Base-by-base conservation (phyloP, 2,329 filamentous ascomycete species). In the Amylocarpus encephaloides region DNA sequence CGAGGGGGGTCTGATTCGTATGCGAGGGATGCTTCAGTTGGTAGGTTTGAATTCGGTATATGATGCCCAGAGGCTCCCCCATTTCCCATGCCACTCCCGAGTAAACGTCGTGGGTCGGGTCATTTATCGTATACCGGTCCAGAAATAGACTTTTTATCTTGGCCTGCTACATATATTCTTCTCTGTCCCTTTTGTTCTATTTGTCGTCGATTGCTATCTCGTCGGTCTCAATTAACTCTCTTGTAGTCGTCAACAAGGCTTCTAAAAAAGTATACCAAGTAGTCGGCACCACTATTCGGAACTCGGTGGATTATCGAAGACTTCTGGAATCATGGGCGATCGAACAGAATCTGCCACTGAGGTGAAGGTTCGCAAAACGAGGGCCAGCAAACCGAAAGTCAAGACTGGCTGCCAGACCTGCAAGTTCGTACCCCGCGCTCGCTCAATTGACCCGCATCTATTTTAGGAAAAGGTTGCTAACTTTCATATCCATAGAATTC, bases 371-470 rank as follows among this genome's bases (percentile, higher is more conserved):
- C 33, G 50, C 26, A 52, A 52, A 36, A 52, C 61, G 33, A 57
- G 62, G 35, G 62, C 59, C 4, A 63, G 62, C 48, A 64, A 59
- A 35, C 62, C 62, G 11, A 64, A 64, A 46, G 61, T 64, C 30
- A 64, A 59, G 47, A 65, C 59, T 11, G 63, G 63, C 3, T 66
- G 63, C 51, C 55, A 56, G 44, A 66, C 63, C 36, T 66, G 63
- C 61, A 66, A 64, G 62, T 65, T 53, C 42, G 62, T 62, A 42
- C 29, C 29, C n/a, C 29, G n/a, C 13, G 13, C 16, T 16, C 38
- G 13, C 41, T 35, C 5, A 26, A 33, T 18, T 15, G 41, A 11
- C 15, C 30, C 18, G 29, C 18, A 29, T 36, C 26, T 4, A 11
- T 32, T 36, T 19, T 36, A 32, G 9, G 11, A n/a, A 16, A 19